Evolutionary conservation across 1,284 basidiomycete genomes (phyloP).

Genomic region (Cutaneotrichosporon mucoides): DNA sequence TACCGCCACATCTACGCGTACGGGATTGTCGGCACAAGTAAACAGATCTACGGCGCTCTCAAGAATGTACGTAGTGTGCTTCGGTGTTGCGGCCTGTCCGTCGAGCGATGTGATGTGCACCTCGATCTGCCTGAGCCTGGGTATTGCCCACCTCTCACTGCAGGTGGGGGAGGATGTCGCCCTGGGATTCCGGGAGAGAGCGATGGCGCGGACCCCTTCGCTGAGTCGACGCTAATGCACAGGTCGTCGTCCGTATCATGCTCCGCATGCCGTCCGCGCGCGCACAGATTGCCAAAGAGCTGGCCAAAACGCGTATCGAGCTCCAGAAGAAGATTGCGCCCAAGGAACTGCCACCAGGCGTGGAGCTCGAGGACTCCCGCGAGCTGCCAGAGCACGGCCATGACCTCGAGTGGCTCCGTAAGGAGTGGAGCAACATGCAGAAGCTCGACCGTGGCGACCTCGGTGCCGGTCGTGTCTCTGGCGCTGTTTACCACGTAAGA

Average conservation of each 20-base stretch:
- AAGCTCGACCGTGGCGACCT: constrained; percentile 57
- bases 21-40: constrained; percentile 52
- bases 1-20: constrained; percentile 69
- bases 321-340: constrained; percentile 63
- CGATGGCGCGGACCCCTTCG: no score
- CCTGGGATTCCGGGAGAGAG: no score
- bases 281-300: constrained; percentile 64
- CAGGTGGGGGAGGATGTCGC: no score
- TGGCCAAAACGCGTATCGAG: constrained; percentile 62
- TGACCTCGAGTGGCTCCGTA: constrained; percentile 68
- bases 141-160: no score
- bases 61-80: constrained; percentile 28
- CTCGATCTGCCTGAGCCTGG: no score
- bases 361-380: constrained; percentile 53
- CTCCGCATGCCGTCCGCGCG: constrained; percentile 66
- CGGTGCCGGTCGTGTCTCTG: constrained; percentile 69
- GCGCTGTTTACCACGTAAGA: constrained; percentile 74
- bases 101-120: no score
- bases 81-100: neutral
- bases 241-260: constrained; percentile 62
- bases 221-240: neutral
- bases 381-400: constrained; percentile 65
- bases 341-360: constrained; percentile 55
- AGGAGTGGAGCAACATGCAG: constrained; percentile 76
- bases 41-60: constrained; percentile 27